Base-by-base conservation (phyloP, 1,284 basidiomycete genomes). In the Cutaneotrichosporon cutaneum region DNA sequence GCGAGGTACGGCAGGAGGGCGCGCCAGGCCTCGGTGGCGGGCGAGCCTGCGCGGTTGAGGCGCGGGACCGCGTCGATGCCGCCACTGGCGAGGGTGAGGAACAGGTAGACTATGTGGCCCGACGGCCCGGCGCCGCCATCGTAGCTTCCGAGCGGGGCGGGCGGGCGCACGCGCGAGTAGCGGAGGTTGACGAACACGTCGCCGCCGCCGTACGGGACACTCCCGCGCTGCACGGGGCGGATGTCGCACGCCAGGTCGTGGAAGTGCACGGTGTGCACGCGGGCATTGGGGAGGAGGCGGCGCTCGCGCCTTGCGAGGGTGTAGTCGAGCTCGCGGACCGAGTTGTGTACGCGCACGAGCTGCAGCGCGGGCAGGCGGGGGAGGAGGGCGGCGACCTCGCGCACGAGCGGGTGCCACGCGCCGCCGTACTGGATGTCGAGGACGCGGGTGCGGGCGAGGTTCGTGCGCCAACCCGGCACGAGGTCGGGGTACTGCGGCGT, bases 131-230 rank as follows among this genome's bases (percentile, higher is more conserved):
- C 7, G 6, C 39, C 18, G 16, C 39, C 39, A n/a, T 42, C 39
- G 18, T n/a, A 51, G 14, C 4, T 10, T 5, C 26, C 48, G 8
- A 32, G 48, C 14, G 48, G 27, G 14, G 24, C 27, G 26, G 13
- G 48, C 4, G 48, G 26, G 7, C 48, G 24, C 6, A 3, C 11
- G 7, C 39, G 39, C 39, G 39, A 42, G 18, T 51, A 27, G 5
- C 48, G 48, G 26, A 51, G 24, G 48, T 51, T 51, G 48, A 51
- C 27, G 48, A 51, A 51, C 24, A 51, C 48, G 48, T 51, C 48
- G 4, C 48, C 48, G 26, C 27, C 48, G 26, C 48, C 48, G 27
- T 51, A 51, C 5, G 48, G 24, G 27, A 51, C 22, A 4, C 24
- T n/a, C 7, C 24, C 26, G 27, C 24, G 24, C 13, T 26, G 48